Conservation (phyloP, 2,329 filamentous ascomycete genomes). For the Microcyclospora pomicola region DNA sequence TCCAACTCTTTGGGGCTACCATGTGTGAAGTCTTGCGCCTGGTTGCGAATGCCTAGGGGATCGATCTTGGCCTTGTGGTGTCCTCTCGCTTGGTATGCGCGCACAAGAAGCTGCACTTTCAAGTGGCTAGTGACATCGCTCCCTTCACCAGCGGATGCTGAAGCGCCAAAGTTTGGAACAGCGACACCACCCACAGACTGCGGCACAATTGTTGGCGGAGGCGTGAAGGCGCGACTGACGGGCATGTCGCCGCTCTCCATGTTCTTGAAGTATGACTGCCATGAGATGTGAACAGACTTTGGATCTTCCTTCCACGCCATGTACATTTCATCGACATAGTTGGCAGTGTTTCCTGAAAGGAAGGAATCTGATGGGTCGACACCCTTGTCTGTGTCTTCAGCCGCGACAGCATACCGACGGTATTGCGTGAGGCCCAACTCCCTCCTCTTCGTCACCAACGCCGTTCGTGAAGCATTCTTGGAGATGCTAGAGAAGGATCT, state of each 20-base stretch:
- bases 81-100: slow-evolving; percentile 93
- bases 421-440: slow-evolving; percentile 33
- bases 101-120: slow-evolving; percentile 93
- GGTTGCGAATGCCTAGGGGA: slow-evolving; percentile 81
- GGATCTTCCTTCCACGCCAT: slow-evolving; percentile 93
- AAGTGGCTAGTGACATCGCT: slow-evolving; percentile 88
- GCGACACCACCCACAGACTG: slow-evolving; percentile 66
- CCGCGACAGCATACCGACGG: slow-evolving; percentile 45
- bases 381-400: slow-evolving; percentile 45
- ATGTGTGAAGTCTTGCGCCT: slow-evolving; percentile 71
- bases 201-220: slow-evolving; percentile 82
- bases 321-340: slow-evolving; percentile 99
- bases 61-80: slow-evolving; percentile 98
- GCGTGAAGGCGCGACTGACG: slow-evolving; percentile 90
- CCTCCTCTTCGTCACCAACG: slow-evolving; percentile 34
- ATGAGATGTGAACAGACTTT: slow-evolving; percentile 87
- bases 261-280: slow-evolving; percentile 99
- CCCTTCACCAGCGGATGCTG: slow-evolving; percentile 51
- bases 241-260: slow-evolving; percentile 98
- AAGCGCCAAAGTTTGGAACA: slow-evolving; percentile 54
- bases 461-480: slow-evolving; percentile 23
- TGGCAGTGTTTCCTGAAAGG: slow-evolving; percentile 89
- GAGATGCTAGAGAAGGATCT: slow-evolving; percentile 30
- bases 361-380: slow-evolving; percentile 90
- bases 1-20: slow-evolving; percentile 83